phyloP scores from a whole-genome alignment of 768 basidiomycete genomes.

The Naematelia aurantialba region DNA sequence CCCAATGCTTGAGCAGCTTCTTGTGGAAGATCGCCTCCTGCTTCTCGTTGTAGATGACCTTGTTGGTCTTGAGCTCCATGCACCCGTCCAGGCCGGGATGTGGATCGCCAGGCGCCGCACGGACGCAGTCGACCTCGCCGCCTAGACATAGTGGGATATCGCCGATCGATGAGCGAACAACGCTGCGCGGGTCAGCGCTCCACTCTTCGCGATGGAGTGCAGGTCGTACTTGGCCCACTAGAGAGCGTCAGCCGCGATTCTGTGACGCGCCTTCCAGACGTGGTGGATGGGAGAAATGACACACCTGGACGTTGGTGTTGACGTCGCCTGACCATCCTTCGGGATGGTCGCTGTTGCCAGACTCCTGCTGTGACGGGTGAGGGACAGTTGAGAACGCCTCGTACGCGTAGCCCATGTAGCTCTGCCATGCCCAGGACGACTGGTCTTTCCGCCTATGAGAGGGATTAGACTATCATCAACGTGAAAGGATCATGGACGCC shows the following conservation, averaged over 20 bases:
- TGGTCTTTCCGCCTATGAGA: slow-evolving; percentile 26
- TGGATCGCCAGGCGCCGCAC: slow-evolving; percentile 24
- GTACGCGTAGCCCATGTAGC: slow-evolving; percentile 48
- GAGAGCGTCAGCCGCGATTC: background rate
- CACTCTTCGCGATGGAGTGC: too few relatives aligned
- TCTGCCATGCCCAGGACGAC: slow-evolving; percentile 31
- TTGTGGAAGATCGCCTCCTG: slow-evolving; percentile 47
- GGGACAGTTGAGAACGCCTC: slow-evolving; percentile 47
- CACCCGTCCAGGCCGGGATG: slow-evolving; percentile 38
- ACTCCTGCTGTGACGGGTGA: background rate
- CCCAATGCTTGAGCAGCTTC: slow-evolving; percentile 52
- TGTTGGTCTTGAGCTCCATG: slow-evolving; percentile 51
- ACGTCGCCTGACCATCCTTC: slow-evolving; percentile 48
- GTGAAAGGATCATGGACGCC: background rate
- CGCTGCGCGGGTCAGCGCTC: slow-evolving; percentile 21
- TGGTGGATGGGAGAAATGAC: background rate
- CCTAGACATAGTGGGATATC: slow-evolving; percentile 47
- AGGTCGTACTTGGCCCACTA: slow-evolving; percentile 48
- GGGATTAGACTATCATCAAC: background rate
- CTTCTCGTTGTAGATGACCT: slow-evolving; percentile 39
- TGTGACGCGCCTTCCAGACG: background rate
- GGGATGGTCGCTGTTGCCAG: slow-evolving; percentile 12
- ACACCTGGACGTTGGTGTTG: slow-evolving; percentile 48
- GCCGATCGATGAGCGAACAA: slow-evolving; percentile 46
- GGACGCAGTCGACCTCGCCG: slow-evolving; percentile 50